A percentile compares a stretch with the other conserved stretches of the same genome.
These are phyloP conservation scores for Globisporangium rhizosaccharum DNA, from an alignment of 352 stramenopile species.

Conservation along the genomic window DNA sequence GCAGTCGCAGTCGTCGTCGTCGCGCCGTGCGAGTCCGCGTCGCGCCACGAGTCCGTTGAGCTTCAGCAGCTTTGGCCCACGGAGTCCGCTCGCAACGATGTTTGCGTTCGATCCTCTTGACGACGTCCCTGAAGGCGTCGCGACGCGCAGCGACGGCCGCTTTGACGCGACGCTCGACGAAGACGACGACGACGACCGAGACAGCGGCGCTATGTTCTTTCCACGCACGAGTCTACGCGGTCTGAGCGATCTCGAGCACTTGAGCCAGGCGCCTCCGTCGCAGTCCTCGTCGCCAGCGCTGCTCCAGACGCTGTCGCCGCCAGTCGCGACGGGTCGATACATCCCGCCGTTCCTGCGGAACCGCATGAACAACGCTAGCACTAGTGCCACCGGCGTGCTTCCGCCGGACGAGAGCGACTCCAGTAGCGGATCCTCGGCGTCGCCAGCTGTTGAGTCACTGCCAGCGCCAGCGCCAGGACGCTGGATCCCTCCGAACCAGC, in stretches of 20 bases:
- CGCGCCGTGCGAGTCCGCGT: constrained; percentile 39
- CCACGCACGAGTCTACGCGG: neutral
- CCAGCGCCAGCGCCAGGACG: constrained; percentile 32
- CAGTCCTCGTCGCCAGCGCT: constrained; percentile 23
- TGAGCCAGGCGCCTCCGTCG: neutral
- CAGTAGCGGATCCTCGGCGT: constrained; percentile 13
- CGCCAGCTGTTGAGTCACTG: constrained; percentile 32
- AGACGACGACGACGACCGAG: constrained; percentile 15
- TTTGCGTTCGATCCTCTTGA: constrained; percentile 78
- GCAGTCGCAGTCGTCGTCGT: constrained; percentile 19
- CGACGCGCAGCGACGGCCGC: constrained; percentile 10
- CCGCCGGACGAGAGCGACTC: neutral
- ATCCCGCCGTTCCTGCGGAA: constrained; percentile 73
- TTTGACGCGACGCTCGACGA: constrained; percentile 22
- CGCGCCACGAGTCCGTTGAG: constrained; percentile 52
- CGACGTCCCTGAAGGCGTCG: constrained; percentile 31
- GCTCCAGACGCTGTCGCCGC: constrained; percentile 49
- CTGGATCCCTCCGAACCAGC: constrained; percentile 51
- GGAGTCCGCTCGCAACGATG: constrained; percentile 59
- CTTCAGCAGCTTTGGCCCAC: constrained; percentile 51
- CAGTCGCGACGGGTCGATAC: constrained; percentile 55
- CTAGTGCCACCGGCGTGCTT: neutral
- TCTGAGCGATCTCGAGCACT: too few relatives aligned
- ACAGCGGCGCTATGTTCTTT: constrained; percentile 2
- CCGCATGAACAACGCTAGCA: constrained; percentile 14